Conservation (phyloP, 208 protist species). For the Leptomonas seymouri region DNA sequence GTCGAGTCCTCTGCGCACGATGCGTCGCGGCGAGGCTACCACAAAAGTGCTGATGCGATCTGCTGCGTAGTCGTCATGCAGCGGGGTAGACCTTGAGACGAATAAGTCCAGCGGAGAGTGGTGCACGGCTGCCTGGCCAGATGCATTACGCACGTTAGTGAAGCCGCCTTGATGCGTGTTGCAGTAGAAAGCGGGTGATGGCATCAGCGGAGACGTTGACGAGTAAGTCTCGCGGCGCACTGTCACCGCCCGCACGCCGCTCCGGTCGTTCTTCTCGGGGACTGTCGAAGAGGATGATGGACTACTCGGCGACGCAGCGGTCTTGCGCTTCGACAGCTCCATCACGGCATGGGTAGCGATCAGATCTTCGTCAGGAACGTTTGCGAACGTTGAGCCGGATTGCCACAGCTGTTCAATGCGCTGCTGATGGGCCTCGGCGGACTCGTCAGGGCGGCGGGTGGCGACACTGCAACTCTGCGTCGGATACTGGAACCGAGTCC, state of each 20-base stretch:
- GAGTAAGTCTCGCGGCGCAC: conserved; percentile 37
- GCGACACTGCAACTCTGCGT: conserved; percentile 38
- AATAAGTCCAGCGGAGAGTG: conserved; percentile 14
- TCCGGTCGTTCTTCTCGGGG: conserved; percentile 13
- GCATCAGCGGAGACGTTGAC: conserved; percentile 33
- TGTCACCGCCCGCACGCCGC: conserved; percentile 22
- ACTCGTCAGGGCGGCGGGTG: conserved; percentile 24
- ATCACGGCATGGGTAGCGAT: conserved; percentile 27
- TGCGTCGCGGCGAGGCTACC: conserved; percentile 13
- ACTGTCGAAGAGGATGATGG: background rate
- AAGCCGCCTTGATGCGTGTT: conserved; percentile 35
- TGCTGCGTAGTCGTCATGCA: conserved; percentile 16
- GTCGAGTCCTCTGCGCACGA: conserved; percentile 10
- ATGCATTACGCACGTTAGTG: conserved; percentile 19
- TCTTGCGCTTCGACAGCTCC: conserved; percentile 33
- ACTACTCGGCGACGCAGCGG: background rate
- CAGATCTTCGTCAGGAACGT: conserved; percentile 40
- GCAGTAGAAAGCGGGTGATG: conserved; percentile 42
- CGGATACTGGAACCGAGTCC: conserved; percentile 30
- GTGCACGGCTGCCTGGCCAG: conserved; percentile 16
- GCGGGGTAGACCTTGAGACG: conserved; percentile 8
- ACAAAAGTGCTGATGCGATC: conserved; percentile 6
- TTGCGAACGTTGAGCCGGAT: conserved; percentile 14
- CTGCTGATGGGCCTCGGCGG: conserved; percentile 13
- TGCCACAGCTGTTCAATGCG: conserved; percentile 32